These are phyloP conservation scores for Phytomonas sp. DNA, from an alignment of 208 protist genomes.

Conservation along the genomic window DNA sequence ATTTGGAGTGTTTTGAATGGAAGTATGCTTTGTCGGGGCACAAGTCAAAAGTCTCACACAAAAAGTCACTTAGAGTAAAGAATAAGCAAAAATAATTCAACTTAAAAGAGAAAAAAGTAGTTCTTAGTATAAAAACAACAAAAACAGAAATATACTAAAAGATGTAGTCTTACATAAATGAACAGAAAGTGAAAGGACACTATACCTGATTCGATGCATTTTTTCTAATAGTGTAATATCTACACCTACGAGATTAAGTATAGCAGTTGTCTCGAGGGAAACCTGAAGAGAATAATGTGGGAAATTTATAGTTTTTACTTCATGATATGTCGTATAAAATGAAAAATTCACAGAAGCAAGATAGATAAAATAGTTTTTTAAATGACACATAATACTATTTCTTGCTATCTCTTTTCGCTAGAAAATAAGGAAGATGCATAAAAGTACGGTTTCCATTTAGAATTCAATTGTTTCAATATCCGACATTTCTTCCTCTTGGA, in stretches of 20 bases:
- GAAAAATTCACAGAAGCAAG: background rate
- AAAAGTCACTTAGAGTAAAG: background rate
- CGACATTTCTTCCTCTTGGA: background rate
- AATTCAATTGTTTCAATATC: background rate
- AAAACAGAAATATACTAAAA: background rate
- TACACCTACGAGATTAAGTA: constrained; percentile 6
- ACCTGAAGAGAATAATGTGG: background rate
- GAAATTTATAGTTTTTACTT: background rate
- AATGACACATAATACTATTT: background rate
- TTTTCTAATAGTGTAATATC: constrained; percentile 8
- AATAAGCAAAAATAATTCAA: background rate
- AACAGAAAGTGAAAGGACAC: background rate
- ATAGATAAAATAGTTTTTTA: background rate
- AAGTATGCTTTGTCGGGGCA: background rate
- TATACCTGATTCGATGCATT: background rate
- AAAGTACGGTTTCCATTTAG: background rate
- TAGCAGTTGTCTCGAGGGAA: background rate
- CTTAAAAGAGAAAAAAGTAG: background rate
- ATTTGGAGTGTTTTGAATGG: background rate
- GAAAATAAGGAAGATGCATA: background rate
- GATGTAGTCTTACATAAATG: background rate
- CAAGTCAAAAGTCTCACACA: background rate
- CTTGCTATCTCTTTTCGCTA: background rate
- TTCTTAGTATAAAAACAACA: background rate
- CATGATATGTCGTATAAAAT: background rate